Evolutionary conservation across 2,329 filamentous ascomycete species (phyloP), one percentile per base, ranked within the genome.

Genomic region (Monilinia aucupariae): DNA sequence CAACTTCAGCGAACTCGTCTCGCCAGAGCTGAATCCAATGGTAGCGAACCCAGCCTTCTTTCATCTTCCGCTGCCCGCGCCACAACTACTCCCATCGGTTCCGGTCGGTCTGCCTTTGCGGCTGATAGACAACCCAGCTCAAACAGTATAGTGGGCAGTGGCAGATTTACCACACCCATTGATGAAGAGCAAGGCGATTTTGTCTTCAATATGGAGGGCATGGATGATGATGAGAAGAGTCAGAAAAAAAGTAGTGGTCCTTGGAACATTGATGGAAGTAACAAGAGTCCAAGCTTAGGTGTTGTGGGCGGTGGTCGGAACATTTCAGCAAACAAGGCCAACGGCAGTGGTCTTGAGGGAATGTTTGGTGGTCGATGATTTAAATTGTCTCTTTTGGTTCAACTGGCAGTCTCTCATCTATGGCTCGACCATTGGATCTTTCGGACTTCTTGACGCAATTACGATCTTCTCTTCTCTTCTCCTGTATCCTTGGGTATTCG

Each of bases 201-300:
- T 67, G 82, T 87, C 17, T 87, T 87, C 71, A 83, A 78, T 70
- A 87, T 87, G 84, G 85, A 87, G 68, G 83, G 79, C 68, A 87
- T 87, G 84, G 85, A 87, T 67, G 83, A 85, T 39, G 76, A 80
- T 27, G 75, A 79, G 59, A 84, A 83, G 74, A 79, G 81, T 62
- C 76, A 72, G 64, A 71, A 73, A 68, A 63, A 69, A 61, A 73
- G 70, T 43, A 72, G 71, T 64, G 69, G 71, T 25, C 71, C 71
- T 34, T 73, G 72, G 71, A 69, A 67, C 20, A 71, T 69, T 58
- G 59, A 66, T 25, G 62, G 64, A 43, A 64, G 65, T 20, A 67
- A 67, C 6, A 62, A 65, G 55, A 71, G 67, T 51, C 67, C 70
- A n/a, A 64, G 68, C 51, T 39, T 70, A 8, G 67, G 67, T 15